Evolutionary conservation across 352 stramenopile species (phyloP).

Genomic region (Phytophthora sp.): DNA sequence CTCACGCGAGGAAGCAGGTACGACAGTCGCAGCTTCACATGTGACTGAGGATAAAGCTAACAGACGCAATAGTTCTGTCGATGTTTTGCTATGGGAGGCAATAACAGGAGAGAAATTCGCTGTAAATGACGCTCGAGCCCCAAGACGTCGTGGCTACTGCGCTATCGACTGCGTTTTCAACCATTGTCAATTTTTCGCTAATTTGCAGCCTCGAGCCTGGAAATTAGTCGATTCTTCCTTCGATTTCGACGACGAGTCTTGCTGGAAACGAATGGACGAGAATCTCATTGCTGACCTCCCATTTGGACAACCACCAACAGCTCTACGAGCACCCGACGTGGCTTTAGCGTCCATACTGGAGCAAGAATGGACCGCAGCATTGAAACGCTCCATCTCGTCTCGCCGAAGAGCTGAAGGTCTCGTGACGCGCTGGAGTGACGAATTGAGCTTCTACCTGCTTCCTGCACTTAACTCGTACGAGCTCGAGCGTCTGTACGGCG

Average conservation of each 20-base stretch:
- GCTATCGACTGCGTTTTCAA: constrained; percentile 89
- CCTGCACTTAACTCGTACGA: constrained; percentile 91
- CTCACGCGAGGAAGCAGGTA: constrained; percentile 54
- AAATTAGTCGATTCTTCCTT: constrained; percentile 55
- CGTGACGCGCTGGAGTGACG: constrained; percentile 75
- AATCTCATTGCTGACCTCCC: constrained; percentile 55
- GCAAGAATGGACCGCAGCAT: constrained; percentile 46
- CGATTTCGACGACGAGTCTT: constrained; percentile 61
- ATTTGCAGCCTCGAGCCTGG: constrained; percentile 64
- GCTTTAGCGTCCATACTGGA: constrained; percentile 45
- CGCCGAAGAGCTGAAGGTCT: constrained; percentile 53
- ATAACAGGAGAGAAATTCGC: constrained; percentile 68
- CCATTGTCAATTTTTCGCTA: constrained; percentile 73
- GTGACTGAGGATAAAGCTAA: neutral
- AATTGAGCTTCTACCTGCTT: constrained; percentile 79
- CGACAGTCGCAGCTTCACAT: neutral
- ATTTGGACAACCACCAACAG: constrained; percentile 31
- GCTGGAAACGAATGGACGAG: constrained; percentile 70
- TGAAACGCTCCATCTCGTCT: constrained; percentile 52
- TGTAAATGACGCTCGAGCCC: constrained; percentile 20
- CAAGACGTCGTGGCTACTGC: constrained; percentile 55
- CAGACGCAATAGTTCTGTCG: constrained; percentile 4
- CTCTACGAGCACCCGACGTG: constrained; percentile 43
- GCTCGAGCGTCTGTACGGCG: constrained; percentile 72
- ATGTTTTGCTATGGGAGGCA: constrained; percentile 76